Evolutionary conservation across 768 basidiomycete species (phyloP).

Genomic region (Leccinum fibrillosum): DNA sequence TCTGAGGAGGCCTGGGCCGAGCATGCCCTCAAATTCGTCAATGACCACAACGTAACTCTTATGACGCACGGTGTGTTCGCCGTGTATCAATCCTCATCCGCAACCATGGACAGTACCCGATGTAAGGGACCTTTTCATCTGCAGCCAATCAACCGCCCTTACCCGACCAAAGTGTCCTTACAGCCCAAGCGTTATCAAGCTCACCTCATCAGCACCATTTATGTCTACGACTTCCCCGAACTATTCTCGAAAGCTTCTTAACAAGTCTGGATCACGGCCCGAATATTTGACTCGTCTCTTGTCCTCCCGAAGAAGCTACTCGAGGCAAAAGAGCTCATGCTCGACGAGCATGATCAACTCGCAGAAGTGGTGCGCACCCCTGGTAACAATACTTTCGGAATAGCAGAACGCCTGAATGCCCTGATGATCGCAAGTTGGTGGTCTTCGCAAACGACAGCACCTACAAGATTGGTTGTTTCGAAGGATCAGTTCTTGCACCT

Average conservation of each 20-base stretch:
- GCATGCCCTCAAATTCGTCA: constrained; percentile 67
- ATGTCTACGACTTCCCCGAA: constrained; percentile 99
- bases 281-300: constrained; percentile 60
- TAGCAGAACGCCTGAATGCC: constrained; percentile 94
- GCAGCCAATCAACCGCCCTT: constrained; percentile 89
- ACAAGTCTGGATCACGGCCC: constrained; percentile 87
- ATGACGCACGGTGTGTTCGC: constrained; percentile 77
- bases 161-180: constrained; percentile 96
- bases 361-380: constrained; percentile 89
- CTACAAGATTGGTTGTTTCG: constrained; percentile 97
- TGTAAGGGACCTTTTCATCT: constrained; percentile 96
- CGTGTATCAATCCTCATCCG: constrained; percentile 92
- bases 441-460: constrained; percentile 98
- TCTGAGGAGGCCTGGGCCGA: constrained; percentile 74
- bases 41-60: constrained; percentile 61
- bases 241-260: constrained; percentile 94
- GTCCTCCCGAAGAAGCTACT: constrained; percentile 75
- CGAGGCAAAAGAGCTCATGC: constrained; percentile 84
- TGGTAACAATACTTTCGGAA: constrained; percentile 95
- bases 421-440: constrained; percentile 80
- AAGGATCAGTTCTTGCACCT: constrained; percentile 98
- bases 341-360: constrained; percentile 91
- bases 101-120: constrained; percentile 86
- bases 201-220: constrained; percentile 96
- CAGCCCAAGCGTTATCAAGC: constrained; percentile 99